These are phyloP conservation scores for Arthroderma sp. DNA, from an alignment of 2,329 filamentous ascomycete genomes.

Conservation along the genomic window DNA sequence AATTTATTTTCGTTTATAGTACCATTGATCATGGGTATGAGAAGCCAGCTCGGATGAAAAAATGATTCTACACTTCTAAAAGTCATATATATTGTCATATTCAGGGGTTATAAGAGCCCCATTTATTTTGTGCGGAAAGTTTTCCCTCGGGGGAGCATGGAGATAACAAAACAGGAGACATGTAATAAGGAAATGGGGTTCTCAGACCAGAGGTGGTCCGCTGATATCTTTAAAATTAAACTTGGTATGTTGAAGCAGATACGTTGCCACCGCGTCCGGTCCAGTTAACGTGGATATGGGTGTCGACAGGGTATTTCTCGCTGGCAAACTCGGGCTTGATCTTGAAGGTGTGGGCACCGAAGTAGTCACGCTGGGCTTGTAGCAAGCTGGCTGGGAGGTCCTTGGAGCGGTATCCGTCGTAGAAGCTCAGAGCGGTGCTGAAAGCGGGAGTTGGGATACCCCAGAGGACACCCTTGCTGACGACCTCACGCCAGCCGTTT, in stretches of 20 bases:
- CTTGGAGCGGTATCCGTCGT: slow-evolving; percentile 95
- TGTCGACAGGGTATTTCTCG: slow-evolving; percentile 67
- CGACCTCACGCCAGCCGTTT: slow-evolving; percentile 78
- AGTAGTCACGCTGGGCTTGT: slow-evolving; percentile 99
- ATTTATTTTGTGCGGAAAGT: too few species aligned
- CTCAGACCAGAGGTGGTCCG: too few species aligned
- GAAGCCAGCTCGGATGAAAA: too few species aligned
- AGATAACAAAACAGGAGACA: too few species aligned
- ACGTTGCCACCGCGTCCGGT: slow-evolving; percentile 95
- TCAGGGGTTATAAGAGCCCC: too few species aligned
- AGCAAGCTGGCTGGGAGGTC: slow-evolving; percentile 95
- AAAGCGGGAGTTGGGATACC: slow-evolving; percentile 95
- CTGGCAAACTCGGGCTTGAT: slow-evolving; percentile 69
- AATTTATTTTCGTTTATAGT: too few species aligned
- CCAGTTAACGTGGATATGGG: slow-evolving; percentile 99
- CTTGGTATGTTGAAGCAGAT: slow-evolving; percentile 93
- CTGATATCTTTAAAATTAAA: slow-evolving; percentile 42
- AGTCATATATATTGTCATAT: too few species aligned
- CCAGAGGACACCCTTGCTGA: slow-evolving; percentile 81
- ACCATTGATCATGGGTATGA: too few species aligned
- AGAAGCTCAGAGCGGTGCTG: slow-evolving; percentile 95
- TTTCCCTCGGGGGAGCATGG: too few species aligned
- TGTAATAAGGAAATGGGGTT: too few species aligned
- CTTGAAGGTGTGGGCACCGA: slow-evolving; percentile 83
- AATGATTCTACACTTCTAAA: too few species aligned